These are phyloP conservation scores for Pseudogymnoascus sp. DNA, from an alignment of 2,329 filamentous ascomycete species.

Conservation along the genomic window DNA sequence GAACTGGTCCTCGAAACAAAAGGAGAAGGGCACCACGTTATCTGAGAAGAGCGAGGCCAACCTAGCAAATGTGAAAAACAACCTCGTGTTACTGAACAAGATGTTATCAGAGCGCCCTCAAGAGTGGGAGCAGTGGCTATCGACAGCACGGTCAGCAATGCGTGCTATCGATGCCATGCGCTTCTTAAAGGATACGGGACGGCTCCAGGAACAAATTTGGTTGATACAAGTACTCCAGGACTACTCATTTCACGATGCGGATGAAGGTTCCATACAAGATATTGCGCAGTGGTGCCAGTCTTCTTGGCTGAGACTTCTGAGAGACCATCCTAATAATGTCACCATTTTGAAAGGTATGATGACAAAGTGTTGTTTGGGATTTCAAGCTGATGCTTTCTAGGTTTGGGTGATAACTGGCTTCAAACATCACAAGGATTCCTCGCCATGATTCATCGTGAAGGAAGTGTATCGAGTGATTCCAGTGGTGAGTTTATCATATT, in stretches of 20 bases:
- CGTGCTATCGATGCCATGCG: conserved; percentile 31
- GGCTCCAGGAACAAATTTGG: conserved; percentile 33
- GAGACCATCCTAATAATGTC: conserved; percentile 36
- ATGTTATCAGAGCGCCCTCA: conserved; percentile 15
- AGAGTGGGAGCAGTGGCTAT: conserved; percentile 28
- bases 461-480: conserved; percentile 24
- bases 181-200: conserved; percentile 31
- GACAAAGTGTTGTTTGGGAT: conserved; percentile 8
- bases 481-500: conserved; percentile 13
- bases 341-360: conserved; percentile 35
- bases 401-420: conserved; percentile 44
- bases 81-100: conserved; percentile 9
- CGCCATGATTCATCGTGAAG: conserved; percentile 38
- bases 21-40: background rate
- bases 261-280: conserved; percentile 37
- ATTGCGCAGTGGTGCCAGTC: conserved; percentile 42
- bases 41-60: background rate
- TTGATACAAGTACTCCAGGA: conserved; percentile 39
- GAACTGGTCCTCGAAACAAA: background rate
- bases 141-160: conserved; percentile 33
- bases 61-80: conserved; percentile 3
- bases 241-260: conserved; percentile 41
- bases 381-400: conserved; percentile 23
- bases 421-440: conserved; percentile 42
- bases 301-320: conserved; percentile 38